A percentile compares a stretch with the other conserved stretches of the same genome.
Evolutionary conservation across 805 yeast genomes (phyloP).

Genomic region (Aciculoconidium aculeatum): DNA sequence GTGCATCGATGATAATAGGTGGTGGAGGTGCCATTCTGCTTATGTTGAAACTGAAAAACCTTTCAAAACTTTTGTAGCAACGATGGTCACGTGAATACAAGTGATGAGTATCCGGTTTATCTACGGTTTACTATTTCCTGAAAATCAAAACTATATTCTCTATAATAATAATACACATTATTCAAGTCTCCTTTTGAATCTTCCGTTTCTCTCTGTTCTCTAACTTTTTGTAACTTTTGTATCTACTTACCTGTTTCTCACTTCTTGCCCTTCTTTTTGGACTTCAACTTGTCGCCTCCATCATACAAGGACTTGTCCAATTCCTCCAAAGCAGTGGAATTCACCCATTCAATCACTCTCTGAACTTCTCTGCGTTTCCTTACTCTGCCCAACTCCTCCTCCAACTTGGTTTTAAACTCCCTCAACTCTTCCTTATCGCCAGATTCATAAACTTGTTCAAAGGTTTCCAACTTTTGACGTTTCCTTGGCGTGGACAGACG

Average conservation of each 20-base stretch:
- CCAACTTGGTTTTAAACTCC: conserved; percentile 19
- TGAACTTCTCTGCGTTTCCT: conserved; percentile 35
- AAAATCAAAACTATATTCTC: no score
- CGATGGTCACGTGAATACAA: no score
- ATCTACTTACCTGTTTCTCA: no score
- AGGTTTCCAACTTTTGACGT: conserved; percentile 25
- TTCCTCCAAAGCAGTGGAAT: conserved; percentile 47
- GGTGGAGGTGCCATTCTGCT: conserved; percentile 52
- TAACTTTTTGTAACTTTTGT: no score
- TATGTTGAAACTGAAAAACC: no score
- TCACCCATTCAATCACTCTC: conserved; percentile 57
- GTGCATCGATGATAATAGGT: conserved; percentile 59
- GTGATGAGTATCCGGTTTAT: no score
- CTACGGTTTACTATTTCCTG: no score
- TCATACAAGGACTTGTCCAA: conserved; percentile 52
- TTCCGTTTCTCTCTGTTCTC: no score
- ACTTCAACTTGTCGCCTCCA: conserved; percentile 38
- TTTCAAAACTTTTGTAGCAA: no score
- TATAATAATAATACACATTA: no score
- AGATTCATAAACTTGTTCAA: conserved; percentile 23
- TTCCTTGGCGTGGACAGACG: conserved; percentile 21
- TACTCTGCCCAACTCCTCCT: conserved; percentile 26
- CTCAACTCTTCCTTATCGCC: conserved; percentile 24
- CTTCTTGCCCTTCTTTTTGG: no score
- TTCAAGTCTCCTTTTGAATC: no score